phyloP scores from a whole-genome alignment of 1,284 basidiomycete genomes.

The Phellinidium pouzarii region DNA sequence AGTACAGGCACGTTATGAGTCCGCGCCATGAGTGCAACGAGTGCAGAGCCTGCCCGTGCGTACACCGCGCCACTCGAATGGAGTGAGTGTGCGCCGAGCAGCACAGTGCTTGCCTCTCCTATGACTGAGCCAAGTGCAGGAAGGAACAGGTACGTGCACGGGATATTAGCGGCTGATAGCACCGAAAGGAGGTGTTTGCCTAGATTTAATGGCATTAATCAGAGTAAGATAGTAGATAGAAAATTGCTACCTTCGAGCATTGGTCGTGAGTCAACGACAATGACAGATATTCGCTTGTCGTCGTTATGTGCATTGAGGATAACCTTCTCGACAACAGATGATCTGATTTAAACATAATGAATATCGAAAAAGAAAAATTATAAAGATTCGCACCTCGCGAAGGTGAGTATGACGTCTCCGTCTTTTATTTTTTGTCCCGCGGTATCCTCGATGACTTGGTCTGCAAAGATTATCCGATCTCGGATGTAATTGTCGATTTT shows the following conservation, averaged over 20 bases:
- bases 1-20: conserved; percentile 87
- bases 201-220: conserved; percentile 26
- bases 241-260: conserved; percentile 74
- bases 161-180: conserved; percentile 69
- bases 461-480: conserved; percentile 91
- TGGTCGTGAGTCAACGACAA: conserved; percentile 93
- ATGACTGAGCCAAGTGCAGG: conserved; percentile 85
- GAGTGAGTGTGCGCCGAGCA: conserved; percentile 91
- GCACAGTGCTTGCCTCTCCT: conserved; percentile 69
- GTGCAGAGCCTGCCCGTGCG: conserved; percentile 90
- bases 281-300: conserved; percentile 78
- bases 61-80: conserved; percentile 94
- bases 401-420: conserved; percentile 89
- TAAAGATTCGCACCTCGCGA: conserved; percentile 59
- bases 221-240: conserved; percentile 5
- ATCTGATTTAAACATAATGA: conserved; percentile 41
- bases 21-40: conserved; percentile 95
- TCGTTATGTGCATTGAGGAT: conserved; percentile 73
- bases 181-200: conserved; percentile 76
- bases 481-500: conserved; percentile 93
- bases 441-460: conserved; percentile 86
- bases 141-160: conserved; percentile 88
- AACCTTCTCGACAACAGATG: conserved; percentile 90
- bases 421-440: conserved; percentile 92
- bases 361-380: background rate